Evolutionary conservation across 2,329 filamentous ascomycete genomes (phyloP).

Genomic region (Colletotrichum endophyticum): DNA sequence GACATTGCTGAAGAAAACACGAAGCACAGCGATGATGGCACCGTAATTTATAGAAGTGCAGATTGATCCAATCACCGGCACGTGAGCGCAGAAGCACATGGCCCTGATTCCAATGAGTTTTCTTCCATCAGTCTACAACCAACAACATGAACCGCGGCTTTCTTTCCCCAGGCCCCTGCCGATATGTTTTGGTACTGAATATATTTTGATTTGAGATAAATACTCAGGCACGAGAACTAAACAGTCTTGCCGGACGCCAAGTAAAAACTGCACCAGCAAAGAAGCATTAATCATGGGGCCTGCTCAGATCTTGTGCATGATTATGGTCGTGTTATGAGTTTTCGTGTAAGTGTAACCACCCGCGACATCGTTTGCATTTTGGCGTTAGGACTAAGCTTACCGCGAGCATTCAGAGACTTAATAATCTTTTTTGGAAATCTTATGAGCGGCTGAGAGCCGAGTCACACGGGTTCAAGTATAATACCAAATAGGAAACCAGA

Average conservation of each 20-base stretch:
- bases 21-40: too few species aligned
- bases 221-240: fast-evolving
- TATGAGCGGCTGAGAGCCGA: neutral
- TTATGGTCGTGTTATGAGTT: neutral
- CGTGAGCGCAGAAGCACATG: fast-evolving
- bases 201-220: neutral
- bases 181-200: neutral
- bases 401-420: neutral
- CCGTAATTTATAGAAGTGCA: neutral
- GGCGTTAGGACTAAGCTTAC: neutral
- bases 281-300: fast-evolving
- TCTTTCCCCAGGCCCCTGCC: neutral
- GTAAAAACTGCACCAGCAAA: neutral
- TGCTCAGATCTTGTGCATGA: neutral
- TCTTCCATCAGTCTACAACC: neutral
- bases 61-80: fast-evolving
- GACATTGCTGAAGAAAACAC: too few species aligned
- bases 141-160: fast-evolving
- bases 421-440: neutral
- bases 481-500: neutral
- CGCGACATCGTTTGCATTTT: too few species aligned
- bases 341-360: too few species aligned
- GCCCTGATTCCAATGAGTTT: too few species aligned
- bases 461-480: neutral
- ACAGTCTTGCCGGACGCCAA: neutral